Evolutionary conservation across 805 yeast genomes (phyloP).

Genomic region (Candida tallmaniae): DNA sequence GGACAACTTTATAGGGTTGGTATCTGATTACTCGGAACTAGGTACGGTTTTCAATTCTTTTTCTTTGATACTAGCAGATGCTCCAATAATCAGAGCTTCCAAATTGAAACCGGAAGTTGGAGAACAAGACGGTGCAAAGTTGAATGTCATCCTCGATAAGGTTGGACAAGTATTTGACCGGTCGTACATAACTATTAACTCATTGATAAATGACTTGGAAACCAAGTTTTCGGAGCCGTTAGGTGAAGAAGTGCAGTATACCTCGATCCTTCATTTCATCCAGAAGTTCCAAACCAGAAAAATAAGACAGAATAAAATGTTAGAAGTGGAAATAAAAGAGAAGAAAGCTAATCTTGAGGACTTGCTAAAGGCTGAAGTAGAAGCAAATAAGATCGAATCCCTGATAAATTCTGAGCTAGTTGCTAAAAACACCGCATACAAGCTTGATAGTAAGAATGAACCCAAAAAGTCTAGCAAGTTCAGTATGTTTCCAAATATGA

Average conservation of each 20-base stretch:
- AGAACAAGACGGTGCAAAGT: constrained; percentile 23
- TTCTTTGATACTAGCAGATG: constrained; percentile 44
- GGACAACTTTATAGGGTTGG: constrained; percentile 52
- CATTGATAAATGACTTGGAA: constrained; percentile 49
- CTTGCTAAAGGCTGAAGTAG: constrained; percentile 26
- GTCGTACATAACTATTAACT: constrained; percentile 48
- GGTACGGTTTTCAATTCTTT: constrained; percentile 56
- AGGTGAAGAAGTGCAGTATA: constrained; percentile 66
- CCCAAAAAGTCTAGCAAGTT: constrained; percentile 24
- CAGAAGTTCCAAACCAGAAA: constrained; percentile 50
- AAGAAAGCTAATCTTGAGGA: constrained; percentile 29
- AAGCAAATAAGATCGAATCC: constrained; percentile 22
- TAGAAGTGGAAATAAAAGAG: constrained; percentile 29
- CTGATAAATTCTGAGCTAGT: constrained; percentile 18
- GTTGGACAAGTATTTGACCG: constrained; percentile 85
- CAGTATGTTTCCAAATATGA: constrained; percentile 31
- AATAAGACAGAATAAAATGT: constrained; percentile 25
- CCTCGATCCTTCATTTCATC: constrained; percentile 53
- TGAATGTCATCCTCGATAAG: constrained; percentile 52
- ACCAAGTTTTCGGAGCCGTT: constrained; percentile 63
- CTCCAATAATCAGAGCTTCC: constrained; percentile 19
- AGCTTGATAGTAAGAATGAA: constrained; percentile 11
- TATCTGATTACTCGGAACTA: constrained; percentile 67
- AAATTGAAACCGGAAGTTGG: constrained; percentile 20
- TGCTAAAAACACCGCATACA: constrained; percentile 18